Percentiles rank a stretch among this genome's conserved stretches.
These are phyloP conservation scores for Nannochloris sp. DNA, from an alignment of 139 green algal species.

Conservation along the genomic window DNA sequence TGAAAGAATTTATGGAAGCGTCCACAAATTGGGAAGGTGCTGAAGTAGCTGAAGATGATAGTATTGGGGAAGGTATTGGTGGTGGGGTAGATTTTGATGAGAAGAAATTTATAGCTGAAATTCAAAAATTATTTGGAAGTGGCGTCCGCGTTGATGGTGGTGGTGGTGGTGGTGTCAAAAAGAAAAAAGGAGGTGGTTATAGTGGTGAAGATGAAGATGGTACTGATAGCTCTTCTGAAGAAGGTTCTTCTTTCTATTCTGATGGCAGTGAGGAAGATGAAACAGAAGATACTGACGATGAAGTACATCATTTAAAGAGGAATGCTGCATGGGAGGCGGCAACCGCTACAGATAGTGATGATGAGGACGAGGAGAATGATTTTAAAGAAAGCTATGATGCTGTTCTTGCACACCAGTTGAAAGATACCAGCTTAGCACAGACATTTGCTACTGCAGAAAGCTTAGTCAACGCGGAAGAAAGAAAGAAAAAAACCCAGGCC, in stretches of 20 bases:
- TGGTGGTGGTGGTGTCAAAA: background rate
- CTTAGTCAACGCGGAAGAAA: background rate
- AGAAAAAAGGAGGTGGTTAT: background rate
- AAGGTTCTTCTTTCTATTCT: constrained; percentile 36
- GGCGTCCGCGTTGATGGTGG: background rate
- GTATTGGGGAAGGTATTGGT: too few species aligned
- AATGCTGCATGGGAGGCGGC: constrained; percentile 17
- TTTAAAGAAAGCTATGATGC: constrained; percentile 51
- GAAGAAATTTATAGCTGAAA: constrained; percentile 26
- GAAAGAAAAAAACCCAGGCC: background rate
- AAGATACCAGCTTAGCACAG: constrained; percentile 24
- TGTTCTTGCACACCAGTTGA: constrained; percentile 44
- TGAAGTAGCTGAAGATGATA: constrained; percentile 23
- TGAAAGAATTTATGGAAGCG: constrained; percentile 45
- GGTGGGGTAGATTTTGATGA: constrained; percentile 23
- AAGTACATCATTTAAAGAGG: background rate
- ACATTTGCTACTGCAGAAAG: constrained; percentile 28
- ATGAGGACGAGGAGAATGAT: constrained; percentile 5
- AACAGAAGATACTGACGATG: background rate
- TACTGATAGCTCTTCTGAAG: constrained; percentile 9
- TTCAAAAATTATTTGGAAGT: constrained; percentile 23
- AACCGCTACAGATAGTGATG: constrained; percentile 47
- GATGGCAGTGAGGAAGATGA: background rate
- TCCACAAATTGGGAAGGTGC: constrained; percentile 39
- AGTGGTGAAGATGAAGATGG: constrained; percentile 9